These are phyloP conservation scores for Trichoderma brevicompactum DNA, from an alignment of 2,329 filamentous ascomycete species.

Conservation along the genomic window DNA sequence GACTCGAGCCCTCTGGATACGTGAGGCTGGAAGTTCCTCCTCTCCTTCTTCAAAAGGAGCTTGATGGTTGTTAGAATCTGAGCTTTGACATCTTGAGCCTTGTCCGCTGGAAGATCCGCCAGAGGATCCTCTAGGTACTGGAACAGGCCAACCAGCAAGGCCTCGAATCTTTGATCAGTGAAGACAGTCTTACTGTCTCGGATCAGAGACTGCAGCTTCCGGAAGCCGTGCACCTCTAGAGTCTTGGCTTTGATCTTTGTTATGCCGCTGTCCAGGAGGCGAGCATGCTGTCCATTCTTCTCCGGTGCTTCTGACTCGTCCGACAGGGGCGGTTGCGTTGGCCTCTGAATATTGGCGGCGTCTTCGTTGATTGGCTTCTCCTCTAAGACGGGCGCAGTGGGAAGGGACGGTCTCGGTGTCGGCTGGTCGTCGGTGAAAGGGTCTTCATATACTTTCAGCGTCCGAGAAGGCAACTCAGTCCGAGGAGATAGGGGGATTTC, in stretches of 20 bases:
- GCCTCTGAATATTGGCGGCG: constrained; percentile 40
- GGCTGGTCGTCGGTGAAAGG: constrained; percentile 58
- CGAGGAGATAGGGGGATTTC: constrained; percentile 27
- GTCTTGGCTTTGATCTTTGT: constrained; percentile 70
- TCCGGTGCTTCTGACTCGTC: constrained; percentile 46
- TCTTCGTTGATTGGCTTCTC: constrained; percentile 66
- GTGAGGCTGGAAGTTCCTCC: constrained; percentile 68
- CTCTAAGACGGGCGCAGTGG: constrained; percentile 57
- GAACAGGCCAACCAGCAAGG: constrained; percentile 69
- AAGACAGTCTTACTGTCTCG: constrained; percentile 68
- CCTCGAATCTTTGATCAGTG: constrained; percentile 69
- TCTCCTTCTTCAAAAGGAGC: constrained; percentile 70
- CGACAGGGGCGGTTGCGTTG: constrained; percentile 31
- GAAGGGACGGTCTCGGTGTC: constrained; percentile 51
- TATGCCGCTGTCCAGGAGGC: constrained; percentile 75
- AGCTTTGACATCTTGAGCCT: constrained; percentile 72
- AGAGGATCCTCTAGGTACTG: constrained; percentile 70
- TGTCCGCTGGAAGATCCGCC: constrained; percentile 60
- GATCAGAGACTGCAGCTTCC: constrained; percentile 75
- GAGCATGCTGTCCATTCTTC: constrained; percentile 60
- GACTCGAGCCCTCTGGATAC: constrained; percentile 70
- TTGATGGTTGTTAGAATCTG: constrained; percentile 77
- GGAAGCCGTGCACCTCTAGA: constrained; percentile 81
- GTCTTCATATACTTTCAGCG: constrained; percentile 65
- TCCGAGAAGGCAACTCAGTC: constrained; percentile 39